Percentiles rank a stretch among this genome's conserved stretches.
phyloP scores from a whole-genome alignment of 1,139 yeast genomes.

The Wickerhamomyces sp. region DNA sequence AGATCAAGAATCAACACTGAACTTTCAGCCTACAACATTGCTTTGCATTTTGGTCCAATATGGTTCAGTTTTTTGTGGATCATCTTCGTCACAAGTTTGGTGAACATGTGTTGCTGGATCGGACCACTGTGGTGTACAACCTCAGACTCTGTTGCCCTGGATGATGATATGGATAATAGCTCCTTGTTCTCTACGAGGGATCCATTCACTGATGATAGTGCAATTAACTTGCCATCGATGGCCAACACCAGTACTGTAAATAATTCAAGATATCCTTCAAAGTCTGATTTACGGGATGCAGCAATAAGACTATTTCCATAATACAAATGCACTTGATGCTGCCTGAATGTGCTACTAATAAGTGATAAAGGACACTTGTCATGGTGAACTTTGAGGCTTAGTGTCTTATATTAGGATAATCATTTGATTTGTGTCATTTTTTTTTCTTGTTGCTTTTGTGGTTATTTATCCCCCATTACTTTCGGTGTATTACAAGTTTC shows the following conservation, averaged over 20 bases:
- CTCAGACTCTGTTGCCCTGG: conserved; percentile 14
- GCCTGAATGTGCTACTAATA: too few species aligned
- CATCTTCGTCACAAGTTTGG: conserved; percentile 25
- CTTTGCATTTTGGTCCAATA: conserved; percentile 33
- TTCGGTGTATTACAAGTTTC: too few species aligned
- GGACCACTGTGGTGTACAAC: conserved; percentile 42
- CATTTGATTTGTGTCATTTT: too few species aligned
- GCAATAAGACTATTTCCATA: too few species aligned
- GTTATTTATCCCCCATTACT: too few species aligned
- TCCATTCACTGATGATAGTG: neutral
- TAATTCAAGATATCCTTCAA: neutral
- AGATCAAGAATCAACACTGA: conserved; percentile 29
- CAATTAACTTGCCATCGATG: neutral
- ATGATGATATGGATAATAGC: conserved; percentile 1
- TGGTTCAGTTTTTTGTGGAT: conserved; percentile 44
- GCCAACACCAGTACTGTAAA: neutral
- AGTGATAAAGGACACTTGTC: too few species aligned
- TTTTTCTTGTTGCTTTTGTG: too few species aligned
- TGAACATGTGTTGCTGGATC: conserved; percentile 31
- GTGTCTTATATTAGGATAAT: too few species aligned
- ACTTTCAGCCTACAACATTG: conserved; percentile 42
- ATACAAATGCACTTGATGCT: too few species aligned
- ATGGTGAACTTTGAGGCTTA: too few species aligned
- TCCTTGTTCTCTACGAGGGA: neutral
- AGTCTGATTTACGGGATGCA: neutral